Conservation (phyloP, 495 filamentous ascomycete species). For the Penicillium ucsense region DNA sequence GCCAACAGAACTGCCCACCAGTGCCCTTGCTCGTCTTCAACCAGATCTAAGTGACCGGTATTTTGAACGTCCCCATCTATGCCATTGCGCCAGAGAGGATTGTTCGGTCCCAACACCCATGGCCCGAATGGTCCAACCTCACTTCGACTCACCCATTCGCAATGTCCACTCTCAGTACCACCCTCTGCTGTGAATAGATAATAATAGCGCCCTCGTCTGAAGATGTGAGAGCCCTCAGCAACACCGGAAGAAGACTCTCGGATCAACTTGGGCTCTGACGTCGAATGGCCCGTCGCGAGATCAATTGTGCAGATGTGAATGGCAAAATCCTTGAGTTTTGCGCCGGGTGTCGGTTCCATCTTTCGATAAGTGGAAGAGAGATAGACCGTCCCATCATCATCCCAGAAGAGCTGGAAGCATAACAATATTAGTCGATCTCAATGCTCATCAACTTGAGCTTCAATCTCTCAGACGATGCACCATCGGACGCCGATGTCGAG, state of each 20-base stretch:
- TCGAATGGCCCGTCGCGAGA: slow-evolving; percentile 24
- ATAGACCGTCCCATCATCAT: slow-evolving; percentile 30
- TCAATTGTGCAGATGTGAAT: slow-evolving; percentile 33
- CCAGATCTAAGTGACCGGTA: slow-evolving; percentile 35
- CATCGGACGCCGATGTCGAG: too few relatives aligned
- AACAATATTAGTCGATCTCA: background rate
- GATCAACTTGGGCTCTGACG: slow-evolving; percentile 31
- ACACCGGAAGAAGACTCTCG: slow-evolving; percentile 45
- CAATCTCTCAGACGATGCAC: too few relatives aligned
- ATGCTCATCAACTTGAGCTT: background rate
- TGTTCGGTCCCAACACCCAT: slow-evolving; percentile 33
- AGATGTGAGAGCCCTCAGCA: slow-evolving; percentile 58
- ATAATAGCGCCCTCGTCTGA: slow-evolving; percentile 54
- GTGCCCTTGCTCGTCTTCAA: slow-evolving; percentile 30
- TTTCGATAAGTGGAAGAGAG: slow-evolving; percentile 31
- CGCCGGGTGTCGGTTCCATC: slow-evolving; percentile 14
- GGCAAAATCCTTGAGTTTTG: slow-evolving; percentile 26
- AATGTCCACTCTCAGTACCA: slow-evolving; percentile 48
- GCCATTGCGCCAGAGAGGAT: slow-evolving; percentile 33
- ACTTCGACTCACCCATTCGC: slow-evolving; percentile 35
- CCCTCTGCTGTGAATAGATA: slow-evolving; percentile 63
- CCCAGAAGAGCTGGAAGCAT: slow-evolving; percentile 26
- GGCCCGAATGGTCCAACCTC: slow-evolving; percentile 42
- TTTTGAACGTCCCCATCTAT: slow-evolving; percentile 28
- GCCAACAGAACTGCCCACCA: slow-evolving; percentile 41